These are phyloP conservation scores for Heterobasidion irregulare DNA, from an alignment of 1,284 basidiomycete genomes.

Conservation along the genomic window DNA sequence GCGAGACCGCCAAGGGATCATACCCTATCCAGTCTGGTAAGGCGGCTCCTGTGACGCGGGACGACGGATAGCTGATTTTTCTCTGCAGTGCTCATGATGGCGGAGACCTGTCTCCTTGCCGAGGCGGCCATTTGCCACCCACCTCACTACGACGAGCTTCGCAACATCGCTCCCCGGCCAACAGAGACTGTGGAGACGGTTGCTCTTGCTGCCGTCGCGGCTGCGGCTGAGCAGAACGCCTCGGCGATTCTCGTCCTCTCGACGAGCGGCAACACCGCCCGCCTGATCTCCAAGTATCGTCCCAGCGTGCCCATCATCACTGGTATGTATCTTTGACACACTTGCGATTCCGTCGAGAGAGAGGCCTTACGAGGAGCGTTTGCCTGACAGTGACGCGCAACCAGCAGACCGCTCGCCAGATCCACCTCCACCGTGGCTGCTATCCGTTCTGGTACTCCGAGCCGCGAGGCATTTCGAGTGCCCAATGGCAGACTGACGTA, in stretches of 20 bases:
- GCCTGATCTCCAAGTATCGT: conserved; percentile 95
- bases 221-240: conserved; percentile 90
- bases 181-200: conserved; percentile 93
- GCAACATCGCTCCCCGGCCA: conserved; percentile 70
- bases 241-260: conserved; percentile 95
- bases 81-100: conserved; percentile 88
- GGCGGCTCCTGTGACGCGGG: conserved; percentile 17
- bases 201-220: conserved; percentile 89
- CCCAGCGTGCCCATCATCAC: conserved; percentile 93
- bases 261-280: conserved; percentile 94
- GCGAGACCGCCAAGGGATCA: conserved; percentile 93
- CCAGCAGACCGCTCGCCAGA: conserved; percentile 91
- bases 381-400: conserved; percentile 79
- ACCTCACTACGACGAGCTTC: conserved; percentile 86
- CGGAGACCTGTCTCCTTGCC: conserved; percentile 92
- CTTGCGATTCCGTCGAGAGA: neutral
- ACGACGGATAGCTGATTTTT: conserved; percentile 4
- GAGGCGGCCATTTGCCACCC: conserved; percentile 92
- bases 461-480: conserved; percentile 77
- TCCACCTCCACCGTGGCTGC: conserved; percentile 94
- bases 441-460: conserved; percentile 98
- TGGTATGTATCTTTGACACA: conserved; percentile 36
- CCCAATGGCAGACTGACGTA: conserved; percentile 98
- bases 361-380: conserved; percentile 3
- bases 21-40: conserved; percentile 90